Base-by-base conservation (phyloP, 371 early-diverging fungal genomes). In the Mucor racemosus region DNA sequence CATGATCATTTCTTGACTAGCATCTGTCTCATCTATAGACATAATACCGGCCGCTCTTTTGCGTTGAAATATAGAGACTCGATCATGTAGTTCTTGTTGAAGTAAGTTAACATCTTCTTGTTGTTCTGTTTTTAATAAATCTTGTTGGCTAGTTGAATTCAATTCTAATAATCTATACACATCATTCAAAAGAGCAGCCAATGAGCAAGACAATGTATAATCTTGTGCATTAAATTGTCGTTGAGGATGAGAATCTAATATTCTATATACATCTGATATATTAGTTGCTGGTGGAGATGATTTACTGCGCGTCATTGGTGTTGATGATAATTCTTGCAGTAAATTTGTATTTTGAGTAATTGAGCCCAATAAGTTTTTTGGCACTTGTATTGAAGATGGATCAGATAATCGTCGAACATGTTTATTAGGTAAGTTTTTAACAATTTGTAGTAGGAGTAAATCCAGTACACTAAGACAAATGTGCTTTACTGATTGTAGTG, bases 151-250 rank as follows among this genome's bases (percentile, higher is more conserved):
- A 14, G 34, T 15, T 6, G 68, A 59, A 60, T 61, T 57, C 4
- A 76, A 40, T 56, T 84, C 82, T 7, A 82, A 55, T 5, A 84
- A 57, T 10, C 72, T 60, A 60, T 84, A 84, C 4, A 84, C 54
- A 39, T 81, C 62, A 5, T 73, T 75, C 40, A 81, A 64, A 0
- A 84, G 60, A 3, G 79, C 79, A 21, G 84, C 80, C 13, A 84
- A 58, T 11, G 80, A 72, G 58, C 80, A 82, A 34, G 73, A 76
- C 7, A 84, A 62, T n/a, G 76, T 78, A 44, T 81, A 82, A 58
- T 78, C 75, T 19, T 72, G 71, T 9, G 40, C 35, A 6, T 65
- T 56, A 44, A 74, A 64, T 8, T 64, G 44, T 0, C 34, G 46
- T 14, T 44, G 35, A 10, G 53, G 33, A 10, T 72, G 64, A 3